These are phyloP conservation scores for Crucihimalaya himalaica DNA, from an alignment of 345 rosid genomes.

Conservation along the genomic window DNA sequence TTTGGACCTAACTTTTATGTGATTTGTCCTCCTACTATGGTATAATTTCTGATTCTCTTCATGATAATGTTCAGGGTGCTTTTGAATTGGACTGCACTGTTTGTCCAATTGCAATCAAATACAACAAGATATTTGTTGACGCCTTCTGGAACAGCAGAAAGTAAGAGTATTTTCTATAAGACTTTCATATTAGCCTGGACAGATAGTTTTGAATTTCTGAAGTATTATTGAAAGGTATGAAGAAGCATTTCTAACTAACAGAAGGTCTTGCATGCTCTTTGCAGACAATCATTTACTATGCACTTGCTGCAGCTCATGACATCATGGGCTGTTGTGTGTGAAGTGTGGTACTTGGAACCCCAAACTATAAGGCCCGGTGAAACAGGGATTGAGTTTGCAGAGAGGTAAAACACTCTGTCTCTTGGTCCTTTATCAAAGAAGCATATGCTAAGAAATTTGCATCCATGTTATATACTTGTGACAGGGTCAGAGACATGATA, in stretches of 20 bases:
- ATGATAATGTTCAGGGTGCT: conserved; percentile 71
- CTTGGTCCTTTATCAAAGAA: background rate
- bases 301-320: conserved; percentile 99
- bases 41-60: conserved; percentile 21
- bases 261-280: conserved; percentile 21
- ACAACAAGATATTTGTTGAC: conserved; percentile 96
- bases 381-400: conserved; percentile 94
- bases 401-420: conserved; percentile 57
- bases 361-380: conserved; percentile 84
- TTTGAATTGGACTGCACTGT: conserved; percentile 95
- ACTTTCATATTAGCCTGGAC: background rate
- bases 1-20: background rate
- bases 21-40: background rate
- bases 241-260: conserved; percentile 3
- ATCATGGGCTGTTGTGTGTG: conserved; percentile 99
- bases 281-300: conserved; percentile 96
- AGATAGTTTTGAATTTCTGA: background rate
- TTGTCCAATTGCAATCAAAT: conserved; percentile 95
- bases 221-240: conserved; percentile 1
- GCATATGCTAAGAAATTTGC: conserved; percentile 10
- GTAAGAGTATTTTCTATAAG: conserved; percentile 49
- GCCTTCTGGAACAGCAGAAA: conserved; percentile 99
- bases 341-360: conserved; percentile 98
- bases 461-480: background rate
- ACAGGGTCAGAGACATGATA: conserved; percentile 91